Base-by-base conservation (phyloP, 345 rosid genomes). In the Limnanthes douglasii region DNA sequence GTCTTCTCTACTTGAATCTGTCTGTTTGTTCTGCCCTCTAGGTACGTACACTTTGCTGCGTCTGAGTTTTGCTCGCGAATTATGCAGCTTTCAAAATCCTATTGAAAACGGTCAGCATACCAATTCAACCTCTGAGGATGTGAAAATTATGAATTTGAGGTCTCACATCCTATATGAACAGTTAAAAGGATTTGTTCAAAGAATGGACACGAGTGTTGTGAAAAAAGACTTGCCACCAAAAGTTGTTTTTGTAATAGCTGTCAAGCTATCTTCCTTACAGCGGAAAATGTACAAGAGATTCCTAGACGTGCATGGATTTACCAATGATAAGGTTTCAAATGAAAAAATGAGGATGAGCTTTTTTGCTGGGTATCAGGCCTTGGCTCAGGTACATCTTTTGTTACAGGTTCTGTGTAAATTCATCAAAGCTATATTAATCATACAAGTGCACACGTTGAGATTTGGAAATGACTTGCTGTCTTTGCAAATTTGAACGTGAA, bases 181-280 rank as follows among this genome's bases (percentile, higher is more conserved):
- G 39, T 54, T 92, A 53, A 92, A 92, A 73, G 99, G 99, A 59
- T 92, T 85, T 63, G 96, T 85, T 42, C 99, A 92, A 56, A 81
- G 99, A 54, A 85, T 85, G 99, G 99, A 92, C 69, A 92, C 73
- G 96, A 81, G 68, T 46, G 96, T 92, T 40, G 99, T 60, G 70
- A 85, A 92, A 57, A 75, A 78, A 52, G 99, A 92, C 63, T 59
- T 92, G 71, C 99, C 99, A 13, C 96, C 99, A 26, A 92, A 92
- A 78, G 81, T 93, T 43, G 99, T 85, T 41, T 85, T 75, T 49
- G 96, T 92, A 18, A 70, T 92, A 47, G 60, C 93, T 54, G 99
- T 92, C 51, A 85, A 92, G 74, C 93, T 92, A 38, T 92, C 96
- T 34, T 71, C 88, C 32, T 50, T 92, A 34, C 99, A 92, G 54